These are phyloP conservation scores for Chaetomium sp. DNA, from an alignment of 2,329 filamentous ascomycete genomes.

Conservation along the genomic window DNA sequence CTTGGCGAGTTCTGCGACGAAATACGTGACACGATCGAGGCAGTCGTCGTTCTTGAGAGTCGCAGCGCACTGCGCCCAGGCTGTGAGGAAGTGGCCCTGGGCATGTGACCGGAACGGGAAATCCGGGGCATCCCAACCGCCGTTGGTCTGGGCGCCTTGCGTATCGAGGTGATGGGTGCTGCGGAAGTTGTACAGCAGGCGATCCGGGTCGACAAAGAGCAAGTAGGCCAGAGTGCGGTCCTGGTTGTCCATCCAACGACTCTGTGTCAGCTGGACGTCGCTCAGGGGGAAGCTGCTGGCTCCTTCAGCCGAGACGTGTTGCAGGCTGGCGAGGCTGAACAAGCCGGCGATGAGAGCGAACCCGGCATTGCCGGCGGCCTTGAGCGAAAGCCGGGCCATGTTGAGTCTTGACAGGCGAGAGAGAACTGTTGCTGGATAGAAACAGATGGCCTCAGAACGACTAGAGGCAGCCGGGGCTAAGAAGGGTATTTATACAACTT, in stretches of 20 bases:
- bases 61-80: conserved; percentile 33
- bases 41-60: conserved; percentile 36
- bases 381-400: no score
- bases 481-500: no score
- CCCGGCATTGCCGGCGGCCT: no score
- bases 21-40: conserved; percentile 38
- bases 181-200: conserved; percentile 44
- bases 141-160: conserved; percentile 38
- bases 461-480: no score
- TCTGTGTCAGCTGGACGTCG: conserved; percentile 33
- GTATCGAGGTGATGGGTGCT: conserved; percentile 41
- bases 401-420: no score
- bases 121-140: conserved; percentile 48
- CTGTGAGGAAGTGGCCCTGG: conserved; percentile 46
- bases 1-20: conserved; percentile 42
- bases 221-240: conserved; percentile 42
- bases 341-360: no score
- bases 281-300: conserved; percentile 32
- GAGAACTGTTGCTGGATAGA: no score
- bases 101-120: conserved; percentile 47
- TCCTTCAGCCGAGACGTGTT: no score
- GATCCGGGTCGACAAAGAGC: conserved; percentile 38
- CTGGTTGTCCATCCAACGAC: conserved; percentile 37
- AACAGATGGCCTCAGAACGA: no score
- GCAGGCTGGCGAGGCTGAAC: no score